Base-by-base conservation (phyloP, 495 filamentous ascomycete species). In the Durotheca rogersii region DNA sequence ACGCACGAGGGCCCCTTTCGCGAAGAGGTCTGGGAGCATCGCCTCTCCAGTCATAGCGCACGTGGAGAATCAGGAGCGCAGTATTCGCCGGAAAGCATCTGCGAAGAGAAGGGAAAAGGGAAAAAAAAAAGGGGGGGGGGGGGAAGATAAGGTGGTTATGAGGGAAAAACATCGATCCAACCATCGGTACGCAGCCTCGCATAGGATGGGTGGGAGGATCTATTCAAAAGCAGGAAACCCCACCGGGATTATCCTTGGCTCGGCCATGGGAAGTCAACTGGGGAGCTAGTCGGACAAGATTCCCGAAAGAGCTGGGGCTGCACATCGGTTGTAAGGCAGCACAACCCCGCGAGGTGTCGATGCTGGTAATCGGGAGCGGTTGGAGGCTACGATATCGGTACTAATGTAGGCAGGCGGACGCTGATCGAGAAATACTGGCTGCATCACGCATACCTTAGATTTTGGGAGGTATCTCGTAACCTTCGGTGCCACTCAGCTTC, bases 51-150 rank as follows among this genome's bases (percentile, higher is more conserved):
- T 19, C 31, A 31, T 23, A 47, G 16, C 49, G 23, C 56, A 60
- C 56, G 56, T 60, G 56, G 37, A 35, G 18, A 51, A 60, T 55
- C 23, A 29, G n/a, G 20, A 53, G 46, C 36, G 32, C 41, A 60
- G 17, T 47, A 60, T 60, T 60, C 56, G 56, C 21, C 46, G 51
- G 56, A 42, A 55, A 46, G 37, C 30, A 53, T n/a, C n/a, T n/a
- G n/a, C n/a, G n/a, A n/a, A n/a, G n/a, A n/a, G n/a, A n/a, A n/a
- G n/a, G n/a, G n/a, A n/a, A n/a, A n/a, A n/a, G n/a, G n/a, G n/a
- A n/a, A n/a, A n/a, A n/a, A n/a, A n/a, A n/a, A n/a, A n/a, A n/a
- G n/a, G n/a, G n/a, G n/a, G n/a, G 36, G 37, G 47, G 41, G 23
- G 29, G 16, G 41, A 37, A 54, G 43, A 46, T 47, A 50, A 49